These are phyloP conservation scores for Martensiomyces pterosporus DNA, from an alignment of 192 early-diverging fungal genomes.

Conservation along the genomic window DNA sequence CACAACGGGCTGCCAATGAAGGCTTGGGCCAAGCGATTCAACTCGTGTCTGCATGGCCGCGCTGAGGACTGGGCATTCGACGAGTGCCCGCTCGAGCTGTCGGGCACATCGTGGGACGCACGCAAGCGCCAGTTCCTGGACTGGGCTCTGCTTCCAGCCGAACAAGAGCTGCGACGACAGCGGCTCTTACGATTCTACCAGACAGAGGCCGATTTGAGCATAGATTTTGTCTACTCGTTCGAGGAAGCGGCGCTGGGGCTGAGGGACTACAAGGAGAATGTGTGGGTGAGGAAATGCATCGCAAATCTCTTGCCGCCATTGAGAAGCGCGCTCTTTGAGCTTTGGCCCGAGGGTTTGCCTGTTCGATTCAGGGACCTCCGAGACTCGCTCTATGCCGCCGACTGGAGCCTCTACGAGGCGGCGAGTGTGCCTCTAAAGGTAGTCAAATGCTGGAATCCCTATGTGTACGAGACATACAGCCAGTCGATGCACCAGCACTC, in stretches of 20 bases:
- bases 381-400: conserved; percentile 48
- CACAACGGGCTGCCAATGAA: conserved; percentile 41
- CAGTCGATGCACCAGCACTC: not conserved
- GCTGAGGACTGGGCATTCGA: conserved; percentile 51
- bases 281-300: conserved; percentile 50
- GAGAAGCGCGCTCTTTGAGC: conserved; percentile 40
- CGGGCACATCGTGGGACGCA: conserved; percentile 30
- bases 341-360: conserved; percentile 46
- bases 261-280: conserved; percentile 45
- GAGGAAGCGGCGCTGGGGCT: conserved; percentile 41
- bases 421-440: conserved; percentile 44
- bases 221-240: conserved; percentile 49
- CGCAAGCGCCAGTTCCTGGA: conserved; percentile 47
- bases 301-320: conserved; percentile 39
- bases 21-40: conserved; percentile 41
- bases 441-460: conserved; percentile 33
- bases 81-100: conserved; percentile 36
- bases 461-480: conserved; percentile 34
- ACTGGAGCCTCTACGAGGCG: conserved; percentile 48
- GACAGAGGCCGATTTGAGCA: conserved; percentile 43
- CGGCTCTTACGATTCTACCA: conserved; percentile 44
- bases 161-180: conserved; percentile 47
- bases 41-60: conserved; percentile 40
- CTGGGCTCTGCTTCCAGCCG: conserved; percentile 47
- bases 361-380: conserved; percentile 46